phyloP scores from a whole-genome alignment of 2,329 filamentous ascomycete species.

The Curvularia sp. region DNA sequence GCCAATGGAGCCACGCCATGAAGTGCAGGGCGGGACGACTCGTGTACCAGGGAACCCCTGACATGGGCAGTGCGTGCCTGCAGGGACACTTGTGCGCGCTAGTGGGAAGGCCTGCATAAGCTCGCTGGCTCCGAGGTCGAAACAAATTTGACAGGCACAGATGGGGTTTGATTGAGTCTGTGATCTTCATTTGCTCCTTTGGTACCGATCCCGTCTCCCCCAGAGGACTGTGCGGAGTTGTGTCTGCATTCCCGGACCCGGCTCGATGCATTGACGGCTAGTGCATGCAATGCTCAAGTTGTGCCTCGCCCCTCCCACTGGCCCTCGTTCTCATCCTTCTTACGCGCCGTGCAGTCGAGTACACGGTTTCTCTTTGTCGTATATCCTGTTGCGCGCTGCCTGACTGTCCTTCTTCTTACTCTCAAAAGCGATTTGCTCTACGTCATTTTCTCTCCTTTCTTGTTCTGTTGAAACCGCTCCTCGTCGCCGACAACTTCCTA shows the following conservation, averaged over 20 bases:
- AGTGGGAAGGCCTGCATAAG: constrained; percentile 42
- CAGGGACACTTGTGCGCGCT: constrained; percentile 42
- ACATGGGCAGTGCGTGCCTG: constrained; percentile 27
- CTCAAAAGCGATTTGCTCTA: constrained; percentile 19
- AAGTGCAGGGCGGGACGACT: constrained; percentile 16
- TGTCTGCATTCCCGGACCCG: constrained; percentile 34
- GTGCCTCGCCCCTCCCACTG: constrained; percentile 30
- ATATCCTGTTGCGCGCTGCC: constrained; percentile 19
- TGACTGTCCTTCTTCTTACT: constrained; percentile 15
- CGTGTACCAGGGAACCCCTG: constrained; percentile 24
- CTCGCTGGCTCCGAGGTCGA: constrained; percentile 32
- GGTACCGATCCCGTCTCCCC: constrained; percentile 35
- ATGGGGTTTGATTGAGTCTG: constrained; percentile 29
- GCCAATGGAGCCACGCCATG: constrained; percentile 29
- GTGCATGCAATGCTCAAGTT: constrained; percentile 40
- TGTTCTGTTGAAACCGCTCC: constrained; percentile 11
- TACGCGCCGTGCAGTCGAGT: constrained; percentile 39
- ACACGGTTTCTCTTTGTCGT: constrained; percentile 30
- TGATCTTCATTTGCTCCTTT: constrained; percentile 34
- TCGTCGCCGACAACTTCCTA: neutral
- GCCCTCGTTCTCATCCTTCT: constrained; percentile 29
- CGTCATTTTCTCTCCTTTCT: constrained; percentile 23
- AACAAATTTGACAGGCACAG: constrained; percentile 43
- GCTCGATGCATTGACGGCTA: constrained; percentile 44
- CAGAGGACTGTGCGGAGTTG: constrained; percentile 40